These are phyloP conservation scores for Casuarina glauca DNA, from an alignment of 306 rosid genomes.

Conservation along the genomic window DNA sequence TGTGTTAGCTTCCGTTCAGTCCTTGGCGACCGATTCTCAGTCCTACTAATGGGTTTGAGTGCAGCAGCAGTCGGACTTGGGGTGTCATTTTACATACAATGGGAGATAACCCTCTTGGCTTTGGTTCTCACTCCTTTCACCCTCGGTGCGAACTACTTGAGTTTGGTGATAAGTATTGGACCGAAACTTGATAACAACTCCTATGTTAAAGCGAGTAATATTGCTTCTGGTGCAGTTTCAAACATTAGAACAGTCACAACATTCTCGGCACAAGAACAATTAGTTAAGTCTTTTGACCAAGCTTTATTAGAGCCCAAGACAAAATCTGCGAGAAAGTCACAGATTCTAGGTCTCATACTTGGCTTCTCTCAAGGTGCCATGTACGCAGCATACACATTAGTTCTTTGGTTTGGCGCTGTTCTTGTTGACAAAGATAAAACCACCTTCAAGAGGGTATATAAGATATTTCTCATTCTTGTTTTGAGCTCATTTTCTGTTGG, in stretches of 20 bases:
- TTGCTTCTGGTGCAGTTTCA: constrained; percentile 90
- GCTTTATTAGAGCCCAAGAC: constrained; percentile 66
- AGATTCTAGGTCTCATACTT: constrained; percentile 61
- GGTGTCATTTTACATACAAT: constrained; percentile 47
- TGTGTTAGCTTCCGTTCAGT: constrained; percentile 67
- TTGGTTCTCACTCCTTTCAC: constrained; percentile 81
- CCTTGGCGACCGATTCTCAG: constrained; percentile 77
- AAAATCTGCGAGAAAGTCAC: constrained; percentile 63
- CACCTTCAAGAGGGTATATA: constrained; percentile 55
- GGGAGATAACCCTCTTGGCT: constrained; percentile 69
- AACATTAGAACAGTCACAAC: constrained; percentile 82
- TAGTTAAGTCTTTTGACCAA: constrained; percentile 64
- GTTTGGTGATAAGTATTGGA: constrained; percentile 70
- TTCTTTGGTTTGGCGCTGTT: constrained; percentile 75
- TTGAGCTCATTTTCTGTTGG: constrained; percentile 93
- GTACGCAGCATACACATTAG: constrained; percentile 81
- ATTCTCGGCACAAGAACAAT: constrained; percentile 79
- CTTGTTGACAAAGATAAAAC: constrained; percentile 52
- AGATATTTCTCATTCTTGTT: constrained; percentile 90
- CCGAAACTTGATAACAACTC: constrained; percentile 63
- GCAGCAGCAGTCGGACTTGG: constrained; percentile 78
- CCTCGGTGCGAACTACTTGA: constrained; percentile 88
- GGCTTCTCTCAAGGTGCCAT: constrained; percentile 79
- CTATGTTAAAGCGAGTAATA: constrained; percentile 79
- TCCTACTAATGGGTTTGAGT: constrained; percentile 84